phyloP scores from a whole-genome alignment of 2,329 filamentous ascomycete genomes.

The Ceratocystis alfenasii region DNA sequence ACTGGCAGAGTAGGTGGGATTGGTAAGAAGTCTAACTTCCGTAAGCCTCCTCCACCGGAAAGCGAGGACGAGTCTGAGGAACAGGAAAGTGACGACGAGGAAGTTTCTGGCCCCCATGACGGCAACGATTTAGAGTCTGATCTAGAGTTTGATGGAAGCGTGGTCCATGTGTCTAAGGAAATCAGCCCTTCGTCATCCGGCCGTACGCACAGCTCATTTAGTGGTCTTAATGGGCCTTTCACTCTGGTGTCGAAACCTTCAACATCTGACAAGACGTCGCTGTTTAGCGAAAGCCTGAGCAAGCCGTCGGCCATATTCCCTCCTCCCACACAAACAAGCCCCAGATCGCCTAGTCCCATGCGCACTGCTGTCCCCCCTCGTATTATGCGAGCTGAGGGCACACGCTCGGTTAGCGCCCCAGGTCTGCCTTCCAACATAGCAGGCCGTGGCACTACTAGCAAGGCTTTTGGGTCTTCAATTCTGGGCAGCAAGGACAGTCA shows the following conservation, averaged over 20 bases:
- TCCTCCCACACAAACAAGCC: constrained; percentile 43
- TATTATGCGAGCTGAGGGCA: constrained; percentile 36
- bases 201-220: constrained; percentile 46
- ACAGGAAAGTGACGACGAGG: constrained; percentile 30
- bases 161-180: constrained; percentile 53
- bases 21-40: constrained; percentile 15
- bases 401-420: constrained; percentile 49
- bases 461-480: constrained; percentile 21
- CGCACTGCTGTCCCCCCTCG: constrained; percentile 45
- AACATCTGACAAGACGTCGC: constrained; percentile 8
- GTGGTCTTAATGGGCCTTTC: constrained; percentile 36
- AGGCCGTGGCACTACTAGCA: not conserved
- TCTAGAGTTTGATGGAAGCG: constrained; percentile 44
- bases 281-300: constrained; percentile 14
- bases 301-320: constrained; percentile 29
- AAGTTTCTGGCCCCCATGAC: constrained; percentile 33
- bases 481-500: constrained; percentile 28
- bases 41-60: constrained; percentile 22
- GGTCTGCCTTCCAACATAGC: not conserved
- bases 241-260: constrained; percentile 32
- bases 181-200: constrained; percentile 40
- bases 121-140: constrained; percentile 37
- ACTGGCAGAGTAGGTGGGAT: constrained; percentile 1
- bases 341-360: constrained; percentile 61
- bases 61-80: constrained; percentile 34